Evolutionary conservation across 2,329 filamentous ascomycete species (phyloP), one percentile per base, ranked within the genome.

Genomic region (Sporothrix inflata): DNA sequence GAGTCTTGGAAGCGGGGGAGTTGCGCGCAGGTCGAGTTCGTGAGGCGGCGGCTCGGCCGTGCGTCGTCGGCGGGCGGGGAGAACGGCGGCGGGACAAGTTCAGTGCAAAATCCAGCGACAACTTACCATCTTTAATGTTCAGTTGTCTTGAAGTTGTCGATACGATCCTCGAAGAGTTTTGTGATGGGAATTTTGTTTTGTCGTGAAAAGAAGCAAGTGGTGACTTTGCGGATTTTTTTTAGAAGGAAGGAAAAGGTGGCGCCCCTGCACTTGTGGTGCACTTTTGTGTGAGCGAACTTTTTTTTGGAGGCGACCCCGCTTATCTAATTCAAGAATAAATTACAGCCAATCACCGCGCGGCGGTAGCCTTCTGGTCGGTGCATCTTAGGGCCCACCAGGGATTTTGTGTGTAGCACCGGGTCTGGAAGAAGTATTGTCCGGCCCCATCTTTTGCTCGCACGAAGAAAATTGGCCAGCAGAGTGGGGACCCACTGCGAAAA

Each of bases 121-220:
- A 73, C 88, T 84, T 81, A 90, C 88, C 88, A 90, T 90, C 83
- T 87, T 75, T 89, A 85, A 81, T 81, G 84, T 78, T 82, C 80
- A 80, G 80, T 82, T 84, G 83, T 84, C 79, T 81, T 80, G 79
- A 80, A 78, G 82, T 81, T 86, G 87, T 87, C 87, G 87, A 86
- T 82, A 84, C 87, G 87, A 89, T 90, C 88, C 88, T 90, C 88
- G 88, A 90, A 90, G 88, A 89, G 87, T 79, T 75, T 76, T 79
- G 76, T 78, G 74, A 75, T 77, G 77, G 75, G 60, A 71, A 67
- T 16, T 63, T 65, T 67, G 55, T 45, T 38, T 47, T 71, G 71
- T 66, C 38, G 71, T 16, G 55, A 47, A 61, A 63, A 70, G 72
- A 65, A 63, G 70, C 49, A 38, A n/a, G 34, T 71, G 27, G 60